These are phyloP conservation scores for Bipolaris oryzae DNA, from an alignment of 2,329 filamentous ascomycete genomes.

Conservation along the genomic window DNA sequence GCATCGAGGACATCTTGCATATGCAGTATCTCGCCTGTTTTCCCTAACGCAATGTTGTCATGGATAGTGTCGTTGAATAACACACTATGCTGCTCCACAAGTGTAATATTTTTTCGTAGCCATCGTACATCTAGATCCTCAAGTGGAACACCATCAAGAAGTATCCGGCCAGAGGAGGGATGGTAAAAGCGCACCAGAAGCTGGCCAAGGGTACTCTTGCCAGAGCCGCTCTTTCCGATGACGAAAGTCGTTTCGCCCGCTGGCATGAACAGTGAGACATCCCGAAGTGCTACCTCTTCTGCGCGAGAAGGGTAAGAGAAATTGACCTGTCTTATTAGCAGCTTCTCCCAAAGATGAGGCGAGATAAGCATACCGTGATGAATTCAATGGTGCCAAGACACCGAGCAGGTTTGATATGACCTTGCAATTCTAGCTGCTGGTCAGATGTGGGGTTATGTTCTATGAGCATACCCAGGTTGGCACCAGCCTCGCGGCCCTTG, in stretches of 20 bases:
- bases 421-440: constrained; percentile 20
- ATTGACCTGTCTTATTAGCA: constrained; percentile 62
- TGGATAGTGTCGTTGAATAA: constrained; percentile 82
- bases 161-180: constrained; percentile 67
- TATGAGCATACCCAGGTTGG: constrained; percentile 61
- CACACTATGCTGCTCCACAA: constrained; percentile 81
- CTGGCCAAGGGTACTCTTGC: constrained; percentile 87
- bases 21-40: constrained; percentile 57
- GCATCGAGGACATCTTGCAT: constrained; percentile 65
- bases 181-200: constrained; percentile 80
- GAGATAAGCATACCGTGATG: constrained; percentile 61
- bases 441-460: constrained; percentile 41
- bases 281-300: constrained; percentile 63
- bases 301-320: constrained; percentile 81
- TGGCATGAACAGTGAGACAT: constrained; percentile 71
- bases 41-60: constrained; percentile 78
- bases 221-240: constrained; percentile 85
- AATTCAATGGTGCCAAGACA: constrained; percentile 74
- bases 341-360: neutral
- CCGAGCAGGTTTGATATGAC: constrained; percentile 28
- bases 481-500: constrained; percentile 78
- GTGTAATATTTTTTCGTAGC: constrained; percentile 76
- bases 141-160: constrained; percentile 70
- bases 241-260: constrained; percentile 78
- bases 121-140: constrained; percentile 69